Percentiles rank a stretch among this genome's conserved stretches.
Conservation (phyloP, 2,329 filamentous ascomycete species). For the Parafenestella ontariensis region DNA sequence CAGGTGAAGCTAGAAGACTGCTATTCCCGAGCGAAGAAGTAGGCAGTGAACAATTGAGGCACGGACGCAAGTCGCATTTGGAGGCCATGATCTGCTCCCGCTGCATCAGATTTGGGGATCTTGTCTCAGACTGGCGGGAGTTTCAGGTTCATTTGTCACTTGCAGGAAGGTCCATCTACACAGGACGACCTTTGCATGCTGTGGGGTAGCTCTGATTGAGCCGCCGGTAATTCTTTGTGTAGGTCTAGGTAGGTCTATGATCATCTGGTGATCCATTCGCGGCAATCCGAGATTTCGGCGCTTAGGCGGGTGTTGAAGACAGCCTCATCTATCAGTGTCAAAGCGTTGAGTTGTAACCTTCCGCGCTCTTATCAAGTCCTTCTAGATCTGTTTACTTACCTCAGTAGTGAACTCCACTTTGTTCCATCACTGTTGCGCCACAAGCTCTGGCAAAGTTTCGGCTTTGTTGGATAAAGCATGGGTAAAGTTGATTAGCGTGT, state of each 20-base stretch:
- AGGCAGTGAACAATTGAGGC: slow-evolving; percentile 5
- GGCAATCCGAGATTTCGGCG: slow-evolving; percentile 5
- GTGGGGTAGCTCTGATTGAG: slow-evolving; percentile 20
- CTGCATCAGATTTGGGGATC: slow-evolving; percentile 40
- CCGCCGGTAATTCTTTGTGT: slow-evolving; percentile 21
- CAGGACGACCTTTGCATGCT: slow-evolving; percentile 12
- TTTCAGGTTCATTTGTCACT: slow-evolving; percentile 44
- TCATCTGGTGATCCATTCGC: slow-evolving; percentile 10
- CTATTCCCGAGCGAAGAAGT: not conserved
- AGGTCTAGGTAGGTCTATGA: slow-evolving; percentile 6
- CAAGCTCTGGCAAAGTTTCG: slow-evolving; percentile 11
- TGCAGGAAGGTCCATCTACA: slow-evolving; percentile 22
- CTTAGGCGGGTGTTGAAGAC: slow-evolving; percentile 7
- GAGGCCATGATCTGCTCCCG: slow-evolving; percentile 41
- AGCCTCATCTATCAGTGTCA: slow-evolving; percentile 1
- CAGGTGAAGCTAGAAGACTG: not conserved
- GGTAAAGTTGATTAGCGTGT: slow-evolving; percentile 26
- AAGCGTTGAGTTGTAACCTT: slow-evolving; percentile 1
- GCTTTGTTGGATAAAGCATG: slow-evolving; percentile 14
- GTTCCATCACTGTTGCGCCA: slow-evolving; percentile 15
- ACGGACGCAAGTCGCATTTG: slow-evolving; percentile 30
- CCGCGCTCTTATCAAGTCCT: slow-evolving; percentile 7
- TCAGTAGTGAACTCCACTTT: slow-evolving; percentile 7
- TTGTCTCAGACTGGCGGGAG: slow-evolving; percentile 45
- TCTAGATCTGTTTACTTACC: slow-evolving; percentile 19